Conservation (phyloP, 1,284 basidiomycete species). For the Pascua guehoae region DNA sequence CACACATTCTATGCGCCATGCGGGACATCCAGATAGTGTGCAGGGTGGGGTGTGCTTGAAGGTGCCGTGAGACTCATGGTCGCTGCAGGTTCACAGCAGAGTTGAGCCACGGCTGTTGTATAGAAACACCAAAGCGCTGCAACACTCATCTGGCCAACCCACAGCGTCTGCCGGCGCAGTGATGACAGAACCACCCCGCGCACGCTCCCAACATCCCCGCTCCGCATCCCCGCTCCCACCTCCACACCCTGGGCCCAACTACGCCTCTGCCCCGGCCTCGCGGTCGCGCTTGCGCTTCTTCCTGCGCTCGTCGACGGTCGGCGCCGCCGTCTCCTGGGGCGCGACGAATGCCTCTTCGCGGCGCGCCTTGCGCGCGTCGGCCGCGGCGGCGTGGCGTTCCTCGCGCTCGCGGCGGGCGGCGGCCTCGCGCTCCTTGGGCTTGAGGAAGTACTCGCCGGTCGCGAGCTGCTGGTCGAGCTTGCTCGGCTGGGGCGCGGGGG, state of each 20-base stretch:
- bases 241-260: background rate
- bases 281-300: slow-evolving; percentile 54
- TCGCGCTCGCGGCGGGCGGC: slow-evolving; percentile 40
- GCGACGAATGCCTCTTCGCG: slow-evolving; percentile 81
- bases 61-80: too few species aligned
- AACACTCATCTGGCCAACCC: too few species aligned
- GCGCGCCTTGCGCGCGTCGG: slow-evolving; percentile 65
- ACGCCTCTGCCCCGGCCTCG: slow-evolving; percentile 20
- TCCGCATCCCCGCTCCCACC: background rate
- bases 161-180: too few species aligned
- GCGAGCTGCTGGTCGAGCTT: slow-evolving; percentile 96
- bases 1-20: background rate
- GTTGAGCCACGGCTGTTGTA: too few species aligned
- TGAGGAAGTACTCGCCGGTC: slow-evolving; percentile 97
- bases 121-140: too few species aligned
- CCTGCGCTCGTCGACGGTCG: slow-evolving; percentile 72
- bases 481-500: slow-evolving; percentile 85
- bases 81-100: too few species aligned
- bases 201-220: too few species aligned
- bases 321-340: slow-evolving; percentile 66
- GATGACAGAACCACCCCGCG: too few species aligned
- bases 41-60: too few species aligned
- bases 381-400: slow-evolving; percentile 68
- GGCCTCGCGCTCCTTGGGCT: slow-evolving; percentile 57
- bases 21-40: too few species aligned